Conservation (phyloP, 2,329 filamentous ascomycete species). For the Ascochyta rabiei region DNA sequence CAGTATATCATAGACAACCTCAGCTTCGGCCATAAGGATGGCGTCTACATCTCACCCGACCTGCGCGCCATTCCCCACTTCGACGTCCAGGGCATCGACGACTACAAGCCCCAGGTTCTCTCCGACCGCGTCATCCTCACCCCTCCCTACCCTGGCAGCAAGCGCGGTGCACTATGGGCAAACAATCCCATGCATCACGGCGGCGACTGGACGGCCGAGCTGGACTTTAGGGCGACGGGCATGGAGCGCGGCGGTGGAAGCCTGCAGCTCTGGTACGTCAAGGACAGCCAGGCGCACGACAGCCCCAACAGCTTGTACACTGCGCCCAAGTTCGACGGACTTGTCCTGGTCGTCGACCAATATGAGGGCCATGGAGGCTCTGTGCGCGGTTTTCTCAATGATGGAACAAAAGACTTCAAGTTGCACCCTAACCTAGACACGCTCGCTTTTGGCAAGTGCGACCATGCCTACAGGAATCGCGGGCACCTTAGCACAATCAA, state of each 20-base stretch:
- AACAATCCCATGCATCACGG: conserved; percentile 64
- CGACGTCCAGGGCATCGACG: conserved; percentile 58
- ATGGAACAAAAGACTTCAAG: conserved; percentile 81
- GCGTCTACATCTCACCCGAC: conserved; percentile 70
- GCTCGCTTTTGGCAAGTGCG: conserved; percentile 91
- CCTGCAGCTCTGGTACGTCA: conserved; percentile 90
- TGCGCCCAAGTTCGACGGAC: conserved; percentile 83
- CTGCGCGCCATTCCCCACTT: conserved; percentile 62
- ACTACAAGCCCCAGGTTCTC: conserved; percentile 65
- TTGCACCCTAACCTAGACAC: conserved; percentile 77
- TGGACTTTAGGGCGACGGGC: conserved; percentile 87
- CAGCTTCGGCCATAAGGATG: conserved; percentile 74
- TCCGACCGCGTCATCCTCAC: conserved; percentile 94
- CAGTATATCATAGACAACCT: conserved; percentile 73
- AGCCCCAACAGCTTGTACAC: conserved; percentile 83
- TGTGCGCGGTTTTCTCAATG: conserved; percentile 91
- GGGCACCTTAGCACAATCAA: conserved; percentile 82
- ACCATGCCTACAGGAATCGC: conserved; percentile 88
- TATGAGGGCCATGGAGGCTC: conserved; percentile 80
- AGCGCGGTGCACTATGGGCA: conserved; percentile 82
- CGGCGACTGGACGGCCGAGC: conserved; percentile 78
- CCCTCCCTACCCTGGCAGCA: conserved; percentile 83
- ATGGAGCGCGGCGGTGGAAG: conserved; percentile 86
- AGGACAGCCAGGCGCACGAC: conserved; percentile 68
- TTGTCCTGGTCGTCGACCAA: conserved; percentile 84